Evolutionary conservation across 441 rosid genomes (phyloP).

Genomic region (Lepidium campestre): DNA sequence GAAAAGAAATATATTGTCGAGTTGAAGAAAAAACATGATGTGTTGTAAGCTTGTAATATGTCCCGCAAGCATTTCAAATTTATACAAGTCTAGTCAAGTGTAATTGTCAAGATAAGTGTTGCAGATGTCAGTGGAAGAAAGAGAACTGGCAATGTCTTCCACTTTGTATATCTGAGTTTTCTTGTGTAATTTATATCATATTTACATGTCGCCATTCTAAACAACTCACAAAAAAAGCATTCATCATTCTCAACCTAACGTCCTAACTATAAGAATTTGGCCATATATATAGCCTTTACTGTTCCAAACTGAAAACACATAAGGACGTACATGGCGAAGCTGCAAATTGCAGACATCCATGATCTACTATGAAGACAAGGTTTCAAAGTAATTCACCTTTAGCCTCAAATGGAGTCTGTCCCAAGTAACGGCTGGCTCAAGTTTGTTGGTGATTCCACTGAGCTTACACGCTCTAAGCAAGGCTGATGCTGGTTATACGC

Average conservation of each 20-base stretch:
- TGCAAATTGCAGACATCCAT: not conserved
- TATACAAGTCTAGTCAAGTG: not conserved
- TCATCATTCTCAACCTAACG: not conserved
- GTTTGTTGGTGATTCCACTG: slow-evolving; percentile 29
- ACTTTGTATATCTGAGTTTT: too few species aligned
- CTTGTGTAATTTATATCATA: too few species aligned
- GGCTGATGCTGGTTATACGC: slow-evolving; percentile 45
- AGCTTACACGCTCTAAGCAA: slow-evolving; percentile 37
- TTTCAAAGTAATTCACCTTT: not conserved
- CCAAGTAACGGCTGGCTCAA: slow-evolving; percentile 37
- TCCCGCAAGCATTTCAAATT: not conserved
- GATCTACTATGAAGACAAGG: not conserved
- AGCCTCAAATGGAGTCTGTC: slow-evolving; percentile 7
- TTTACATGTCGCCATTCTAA: not conserved
- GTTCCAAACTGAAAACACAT: not conserved
- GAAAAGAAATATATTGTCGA: not conserved
- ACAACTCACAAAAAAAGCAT: not conserved
- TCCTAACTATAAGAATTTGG: not conserved
- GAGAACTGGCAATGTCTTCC: too few species aligned
- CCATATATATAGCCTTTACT: not conserved
- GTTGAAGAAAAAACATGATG: not conserved
- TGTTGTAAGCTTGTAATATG: not conserved
- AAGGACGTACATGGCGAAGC: not conserved
- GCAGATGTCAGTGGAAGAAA: too few species aligned
- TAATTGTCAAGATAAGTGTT: too few species aligned